Base-by-base conservation (phyloP, 129 eudicot genomes). In the Artemisia annua region DNA sequence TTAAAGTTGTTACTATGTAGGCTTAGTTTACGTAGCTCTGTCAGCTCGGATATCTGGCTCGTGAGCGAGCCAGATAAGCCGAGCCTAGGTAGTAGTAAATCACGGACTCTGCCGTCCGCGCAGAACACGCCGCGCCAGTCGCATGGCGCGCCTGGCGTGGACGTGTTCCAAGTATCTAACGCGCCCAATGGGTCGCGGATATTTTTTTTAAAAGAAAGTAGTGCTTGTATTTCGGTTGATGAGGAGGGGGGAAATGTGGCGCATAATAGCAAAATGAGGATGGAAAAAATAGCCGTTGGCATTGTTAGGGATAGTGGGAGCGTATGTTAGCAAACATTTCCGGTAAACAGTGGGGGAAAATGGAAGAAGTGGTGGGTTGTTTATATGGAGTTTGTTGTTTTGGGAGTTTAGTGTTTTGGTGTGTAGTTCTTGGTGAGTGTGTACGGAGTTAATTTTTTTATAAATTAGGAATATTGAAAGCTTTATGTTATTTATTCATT, bases 91-190 rank as follows among this genome's bases (percentile, higher is more conserved):
- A 91, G 79, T 5, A 79, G 80, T 78, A 88, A 85, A 26, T 88
- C 87, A 43, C 75, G 76, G 24, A 91, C 96, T 28, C 70, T 52
- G 83, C 67, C 76, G 74, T 66, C 30, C 70, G 1, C 46, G 71
- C 97, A 91, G 12, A 15, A 22, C 46, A 91, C 78, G 19, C 97
- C 97, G 1, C 73, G 81, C 97, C 96, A 91, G 75, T 91, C 97
- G 48, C 97, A 91, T 3, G 97, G 97, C 2, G 97, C 96, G 0
- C 59, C 28, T 0, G 86, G 78, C 17, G 97, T 80, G 35, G 97
- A 82, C 0, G 76, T 16, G 55, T 84, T 69, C 97, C 97, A 91
- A 30, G 70, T 79, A 75, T 74, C 88, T 43, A 91, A 26, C 15
- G 83, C 93, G 65, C 92, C 92, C 24, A 80, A 87, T 3, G 96